phyloP scores from a whole-genome alignment of 2,329 filamentous ascomycete genomes.

The Cercospora sojina region DNA sequence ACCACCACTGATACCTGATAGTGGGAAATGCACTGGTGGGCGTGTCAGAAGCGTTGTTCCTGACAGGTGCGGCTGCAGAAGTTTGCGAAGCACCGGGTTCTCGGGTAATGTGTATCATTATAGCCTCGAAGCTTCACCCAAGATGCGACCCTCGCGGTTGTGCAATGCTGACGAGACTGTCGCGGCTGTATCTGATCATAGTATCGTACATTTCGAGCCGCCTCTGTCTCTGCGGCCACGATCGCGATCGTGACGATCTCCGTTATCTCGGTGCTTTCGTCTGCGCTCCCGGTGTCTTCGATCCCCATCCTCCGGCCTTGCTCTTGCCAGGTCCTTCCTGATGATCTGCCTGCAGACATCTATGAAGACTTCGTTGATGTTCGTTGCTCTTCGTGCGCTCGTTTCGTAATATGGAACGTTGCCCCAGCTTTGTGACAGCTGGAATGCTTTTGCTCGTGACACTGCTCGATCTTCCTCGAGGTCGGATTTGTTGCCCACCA shows the following conservation, averaged over 20 bases:
- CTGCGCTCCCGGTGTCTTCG: conserved; percentile 16
- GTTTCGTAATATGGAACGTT: conserved; percentile 89
- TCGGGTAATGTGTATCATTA: background rate
- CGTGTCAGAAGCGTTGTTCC: background rate
- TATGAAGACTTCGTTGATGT: conserved; percentile 83
- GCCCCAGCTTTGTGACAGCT: conserved; percentile 82
- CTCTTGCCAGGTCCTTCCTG: conserved; percentile 34
- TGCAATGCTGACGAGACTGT: background rate
- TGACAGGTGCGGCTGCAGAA: background rate
- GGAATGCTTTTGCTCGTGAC: conserved; percentile 74
- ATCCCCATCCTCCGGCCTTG: conserved; percentile 23
- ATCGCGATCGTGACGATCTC: conserved; percentile 12
- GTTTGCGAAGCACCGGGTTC: background rate
- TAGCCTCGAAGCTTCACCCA: background rate
- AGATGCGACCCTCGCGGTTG: background rate
- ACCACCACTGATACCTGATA: background rate
- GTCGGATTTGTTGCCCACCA: conserved; percentile 90
- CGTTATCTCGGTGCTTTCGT: conserved; percentile 13
- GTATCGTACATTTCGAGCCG: conserved; percentile 26
- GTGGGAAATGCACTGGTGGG: background rate
- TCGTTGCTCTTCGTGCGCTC: conserved; percentile 76
- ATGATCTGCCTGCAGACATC: conserved; percentile 43
- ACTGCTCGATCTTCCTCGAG: conserved; percentile 82
- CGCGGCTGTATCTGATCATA: conserved; percentile 17
- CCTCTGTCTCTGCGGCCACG: conserved; percentile 12